These are phyloP conservation scores for Colletotrichum sp. DNA, from an alignment of 2,329 filamentous ascomycete species.

Conservation along the genomic window DNA sequence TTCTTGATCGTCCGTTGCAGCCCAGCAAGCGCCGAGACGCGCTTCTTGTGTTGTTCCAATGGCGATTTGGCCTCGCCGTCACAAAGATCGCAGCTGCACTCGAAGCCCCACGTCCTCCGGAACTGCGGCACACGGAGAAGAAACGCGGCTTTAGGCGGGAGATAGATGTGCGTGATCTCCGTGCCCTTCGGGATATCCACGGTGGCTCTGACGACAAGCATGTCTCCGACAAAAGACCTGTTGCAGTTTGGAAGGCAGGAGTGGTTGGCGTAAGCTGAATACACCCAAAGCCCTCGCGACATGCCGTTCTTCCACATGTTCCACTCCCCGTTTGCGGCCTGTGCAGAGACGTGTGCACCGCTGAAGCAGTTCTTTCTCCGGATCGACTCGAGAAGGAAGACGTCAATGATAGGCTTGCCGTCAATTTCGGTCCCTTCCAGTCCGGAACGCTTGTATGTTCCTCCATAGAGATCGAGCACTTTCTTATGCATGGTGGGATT, in stretches of 20 bases:
- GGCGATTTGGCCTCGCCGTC: conserved; percentile 29
- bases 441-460: conserved; percentile 34
- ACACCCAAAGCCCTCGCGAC: conserved; percentile 35
- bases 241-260: conserved; percentile 36
- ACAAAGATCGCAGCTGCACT: conserved; percentile 44
- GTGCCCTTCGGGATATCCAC: conserved; percentile 39
- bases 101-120: conserved; percentile 41
- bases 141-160: conserved; percentile 35
- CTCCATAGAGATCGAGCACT: conserved; percentile 40
- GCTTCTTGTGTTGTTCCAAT: conserved; percentile 20
- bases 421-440: conserved; percentile 36
- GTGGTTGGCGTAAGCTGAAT: conserved; percentile 42
- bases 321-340: conserved; percentile 30
- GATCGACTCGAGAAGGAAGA: conserved; percentile 43
- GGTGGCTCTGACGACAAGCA: conserved; percentile 37
- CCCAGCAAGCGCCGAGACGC: conserved; percentile 24
- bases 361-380: conserved; percentile 46
- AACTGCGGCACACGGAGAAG: conserved; percentile 30
- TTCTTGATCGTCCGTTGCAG: conserved; percentile 33
- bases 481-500: conserved; percentile 39
- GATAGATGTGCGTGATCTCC: conserved; percentile 44
- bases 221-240: conserved; percentile 39
- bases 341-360: conserved; percentile 33
- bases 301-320: conserved; percentile 25
- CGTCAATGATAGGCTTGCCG: conserved; percentile 39